Evolutionary conservation across 768 basidiomycete species (phyloP).

Genomic region (Phlebiopsis gigantea): DNA sequence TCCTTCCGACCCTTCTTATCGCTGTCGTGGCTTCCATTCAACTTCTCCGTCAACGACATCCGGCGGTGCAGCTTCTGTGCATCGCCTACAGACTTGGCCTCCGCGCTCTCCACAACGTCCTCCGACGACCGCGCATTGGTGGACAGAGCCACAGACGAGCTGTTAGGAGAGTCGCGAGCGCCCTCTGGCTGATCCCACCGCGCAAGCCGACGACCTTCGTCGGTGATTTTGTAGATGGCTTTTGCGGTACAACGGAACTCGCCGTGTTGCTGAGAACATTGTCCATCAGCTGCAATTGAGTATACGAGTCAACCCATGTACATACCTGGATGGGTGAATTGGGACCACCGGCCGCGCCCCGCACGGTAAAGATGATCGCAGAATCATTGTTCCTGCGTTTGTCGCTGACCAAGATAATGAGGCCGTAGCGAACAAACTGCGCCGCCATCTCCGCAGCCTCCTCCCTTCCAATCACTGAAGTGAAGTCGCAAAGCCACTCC

Average conservation of each 20-base stretch:
- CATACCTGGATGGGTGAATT: slow-evolving; percentile 72
- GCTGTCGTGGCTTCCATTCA: slow-evolving; percentile 46
- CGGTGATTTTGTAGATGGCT: slow-evolving; percentile 91
- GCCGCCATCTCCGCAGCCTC: slow-evolving; percentile 98
- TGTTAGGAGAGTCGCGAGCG: slow-evolving; percentile 52
- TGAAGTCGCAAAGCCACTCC: slow-evolving; percentile 98
- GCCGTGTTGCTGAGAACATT: slow-evolving; percentile 65
- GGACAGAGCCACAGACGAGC: slow-evolving; percentile 58
- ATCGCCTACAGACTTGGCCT: slow-evolving; percentile 34
- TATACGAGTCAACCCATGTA: slow-evolving; percentile 11
- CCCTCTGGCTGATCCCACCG: slow-evolving; percentile 66
- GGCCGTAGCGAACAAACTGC: slow-evolving; percentile 93
- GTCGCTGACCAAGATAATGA: slow-evolving; percentile 84
- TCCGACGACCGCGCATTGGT: slow-evolving; percentile 54
- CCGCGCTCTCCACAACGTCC: slow-evolving; percentile 34
- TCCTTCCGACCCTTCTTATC: slow-evolving; percentile 54
- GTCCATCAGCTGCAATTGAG: slow-evolving; percentile 10
- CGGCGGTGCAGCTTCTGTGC: slow-evolving; percentile 71
- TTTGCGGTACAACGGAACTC: slow-evolving; percentile 97
- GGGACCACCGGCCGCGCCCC: slow-evolving; percentile 70
- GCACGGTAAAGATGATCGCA: slow-evolving; percentile 88
- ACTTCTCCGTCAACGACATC: slow-evolving; percentile 66
- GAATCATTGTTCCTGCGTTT: slow-evolving; percentile 90
- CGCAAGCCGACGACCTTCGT: slow-evolving; percentile 82
- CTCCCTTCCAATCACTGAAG: slow-evolving; percentile 91